Evolutionary conservation across 75 land plant genomes (phyloP).

Genomic region (Pinus taeda): DNA sequence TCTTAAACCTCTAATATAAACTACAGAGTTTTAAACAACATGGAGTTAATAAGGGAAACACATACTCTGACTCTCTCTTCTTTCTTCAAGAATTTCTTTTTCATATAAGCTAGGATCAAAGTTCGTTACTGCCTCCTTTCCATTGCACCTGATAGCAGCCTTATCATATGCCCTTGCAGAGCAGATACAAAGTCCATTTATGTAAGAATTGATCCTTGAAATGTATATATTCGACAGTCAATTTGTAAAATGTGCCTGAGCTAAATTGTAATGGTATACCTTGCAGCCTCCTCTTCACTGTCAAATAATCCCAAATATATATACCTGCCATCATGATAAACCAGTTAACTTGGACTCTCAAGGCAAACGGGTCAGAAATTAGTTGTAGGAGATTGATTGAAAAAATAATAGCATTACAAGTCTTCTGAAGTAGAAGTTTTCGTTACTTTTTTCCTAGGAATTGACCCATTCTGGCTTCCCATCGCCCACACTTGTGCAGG

Average conservation of each 20-base stretch:
- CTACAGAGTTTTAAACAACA: no score
- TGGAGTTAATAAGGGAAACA: no score
- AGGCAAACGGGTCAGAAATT: background rate
- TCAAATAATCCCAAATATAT: constrained; percentile 51
- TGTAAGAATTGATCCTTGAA: background rate
- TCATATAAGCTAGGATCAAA: constrained; percentile 40
- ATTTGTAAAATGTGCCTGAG: background rate
- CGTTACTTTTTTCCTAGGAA: constrained; percentile 45
- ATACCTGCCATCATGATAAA: constrained; percentile 17
- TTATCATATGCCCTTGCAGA: constrained; percentile 40
- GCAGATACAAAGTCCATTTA: background rate
- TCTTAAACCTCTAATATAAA: no score
- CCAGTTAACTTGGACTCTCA: no score
- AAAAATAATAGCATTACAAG: background rate
- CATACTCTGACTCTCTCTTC: no score
- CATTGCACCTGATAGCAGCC: constrained; percentile 50
- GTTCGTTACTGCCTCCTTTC: constrained; percentile 51
- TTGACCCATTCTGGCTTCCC: constrained; percentile 52
- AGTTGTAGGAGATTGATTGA: background rate
- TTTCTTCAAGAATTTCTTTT: background rate
- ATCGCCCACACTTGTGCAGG: constrained; percentile 46
- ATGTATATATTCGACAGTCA: background rate
- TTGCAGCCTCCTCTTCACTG: constrained; percentile 54
- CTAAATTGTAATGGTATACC: constrained; percentile 14
- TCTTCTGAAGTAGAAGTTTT: no score